Conservation (phyloP, 2,329 filamentous ascomycete species). For the Fusarium secorum region DNA sequence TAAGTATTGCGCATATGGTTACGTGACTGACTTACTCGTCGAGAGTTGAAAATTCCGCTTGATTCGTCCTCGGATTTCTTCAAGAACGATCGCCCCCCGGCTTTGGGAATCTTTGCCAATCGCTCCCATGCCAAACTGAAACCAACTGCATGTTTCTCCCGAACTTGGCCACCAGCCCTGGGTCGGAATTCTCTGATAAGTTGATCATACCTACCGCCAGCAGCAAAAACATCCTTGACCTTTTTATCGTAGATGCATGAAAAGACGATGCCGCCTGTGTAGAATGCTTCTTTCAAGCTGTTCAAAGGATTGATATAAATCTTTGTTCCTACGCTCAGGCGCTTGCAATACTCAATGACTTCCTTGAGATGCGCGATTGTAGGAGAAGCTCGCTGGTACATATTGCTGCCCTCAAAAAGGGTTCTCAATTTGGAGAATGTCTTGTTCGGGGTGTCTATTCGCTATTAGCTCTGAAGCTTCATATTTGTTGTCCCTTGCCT, state of each 20-base stretch:
- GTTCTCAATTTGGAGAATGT: constrained; percentile 66
- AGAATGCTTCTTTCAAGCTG: constrained; percentile 92
- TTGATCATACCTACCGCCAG: constrained; percentile 90
- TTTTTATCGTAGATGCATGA: constrained; percentile 89
- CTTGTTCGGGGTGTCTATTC: constrained; percentile 61
- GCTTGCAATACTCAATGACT: constrained; percentile 78
- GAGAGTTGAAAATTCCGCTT: constrained; percentile 64
- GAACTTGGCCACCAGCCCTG: constrained; percentile 67
- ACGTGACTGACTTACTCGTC: constrained; percentile 61
- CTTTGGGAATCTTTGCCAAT: constrained; percentile 71
- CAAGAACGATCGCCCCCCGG: constrained; percentile 64
- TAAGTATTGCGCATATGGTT: not conserved
- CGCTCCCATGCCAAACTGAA: constrained; percentile 92
- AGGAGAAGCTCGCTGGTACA: constrained; percentile 76
- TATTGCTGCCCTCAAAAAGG: constrained; percentile 69
- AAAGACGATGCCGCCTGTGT: constrained; percentile 84
- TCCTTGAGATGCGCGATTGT: constrained; percentile 82
- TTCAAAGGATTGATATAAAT: constrained; percentile 85
- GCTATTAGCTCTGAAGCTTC: constrained; percentile 26
- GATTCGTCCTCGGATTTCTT: constrained; percentile 74
- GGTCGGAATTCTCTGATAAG: constrained; percentile 85
- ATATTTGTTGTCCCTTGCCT: not conserved
- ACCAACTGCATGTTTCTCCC: constrained; percentile 83
- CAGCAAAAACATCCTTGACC: constrained; percentile 85
- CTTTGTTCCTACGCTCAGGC: constrained; percentile 77